phyloP scores from a whole-genome alignment of 768 basidiomycete species.

The Calocybe gangraenosa region DNA sequence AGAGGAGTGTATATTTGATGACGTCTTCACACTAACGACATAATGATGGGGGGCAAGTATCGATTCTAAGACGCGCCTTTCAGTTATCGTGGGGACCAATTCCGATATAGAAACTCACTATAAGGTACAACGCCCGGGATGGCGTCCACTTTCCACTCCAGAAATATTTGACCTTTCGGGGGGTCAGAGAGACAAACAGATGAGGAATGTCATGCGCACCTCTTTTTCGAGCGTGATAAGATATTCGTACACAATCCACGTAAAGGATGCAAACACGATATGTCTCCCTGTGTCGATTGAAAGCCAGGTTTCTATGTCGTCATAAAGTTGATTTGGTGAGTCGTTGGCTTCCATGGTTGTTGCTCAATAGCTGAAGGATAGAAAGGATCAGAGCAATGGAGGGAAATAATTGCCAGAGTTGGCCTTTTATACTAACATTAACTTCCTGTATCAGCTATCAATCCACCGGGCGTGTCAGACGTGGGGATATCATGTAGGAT shows the following conservation, averaged over 20 bases:
- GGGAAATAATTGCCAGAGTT: no score
- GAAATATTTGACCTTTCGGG: conserved; percentile 11
- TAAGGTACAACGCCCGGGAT: conserved; percentile 8
- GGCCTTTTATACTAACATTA: no score
- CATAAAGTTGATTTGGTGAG: no score
- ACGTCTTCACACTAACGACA: conserved; percentile 11
- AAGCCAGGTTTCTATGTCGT: conserved; percentile 7
- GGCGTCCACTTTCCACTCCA: conserved; percentile 14
- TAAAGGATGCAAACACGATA: conserved; percentile 9
- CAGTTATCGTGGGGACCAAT: not conserved
- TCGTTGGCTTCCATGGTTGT: no score
- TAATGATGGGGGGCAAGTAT: conserved; percentile 12
- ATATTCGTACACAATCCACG: conserved; percentile 11
- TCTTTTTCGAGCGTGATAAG: conserved; percentile 12
- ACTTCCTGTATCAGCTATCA: no score
- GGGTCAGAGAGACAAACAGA: no score
- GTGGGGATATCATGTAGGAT: no score
- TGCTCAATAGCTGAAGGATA: no score
- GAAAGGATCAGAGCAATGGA: no score
- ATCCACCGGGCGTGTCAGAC: no score
- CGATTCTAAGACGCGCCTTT: conserved; percentile 4
- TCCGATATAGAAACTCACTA: conserved; percentile 8
- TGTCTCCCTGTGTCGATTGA: conserved; percentile 10
- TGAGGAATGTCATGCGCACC: not conserved
- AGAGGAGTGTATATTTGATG: no score